Evolutionary conservation across 139 green algal species (phyloP).

Genomic region (Zygnema cylindricum): DNA sequence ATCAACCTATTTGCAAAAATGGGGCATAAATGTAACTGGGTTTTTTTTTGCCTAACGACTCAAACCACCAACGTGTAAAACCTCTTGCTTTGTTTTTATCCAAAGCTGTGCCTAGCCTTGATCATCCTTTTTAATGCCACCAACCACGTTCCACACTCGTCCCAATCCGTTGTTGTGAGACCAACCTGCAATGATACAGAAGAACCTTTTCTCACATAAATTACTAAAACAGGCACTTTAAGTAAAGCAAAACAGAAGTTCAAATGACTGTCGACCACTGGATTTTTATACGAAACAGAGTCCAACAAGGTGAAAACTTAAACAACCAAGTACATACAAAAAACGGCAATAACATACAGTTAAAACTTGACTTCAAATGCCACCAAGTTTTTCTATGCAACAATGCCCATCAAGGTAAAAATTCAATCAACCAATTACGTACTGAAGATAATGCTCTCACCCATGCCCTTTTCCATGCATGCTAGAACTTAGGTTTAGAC

Average conservation of each 20-base stretch:
- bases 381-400: too few species aligned
- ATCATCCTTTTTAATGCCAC: slow-evolving; percentile 93
- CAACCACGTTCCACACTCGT: slow-evolving; percentile 90
- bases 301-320: background rate
- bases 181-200: slow-evolving; percentile 78
- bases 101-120: slow-evolving; percentile 69
- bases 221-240: too few species aligned
- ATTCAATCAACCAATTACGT: background rate
- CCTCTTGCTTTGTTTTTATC: too few species aligned
- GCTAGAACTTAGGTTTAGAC: background rate
- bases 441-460: background rate
- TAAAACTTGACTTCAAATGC: too few species aligned
- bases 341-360: too few species aligned
- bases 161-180: slow-evolving; percentile 93
- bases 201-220: too few species aligned
- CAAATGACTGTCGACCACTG: too few species aligned
- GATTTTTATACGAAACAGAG: background rate
- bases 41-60: too few species aligned
- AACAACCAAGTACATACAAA: background rate
- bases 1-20: too few species aligned
- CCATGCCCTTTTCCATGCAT: background rate
- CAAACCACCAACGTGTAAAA: too few species aligned
- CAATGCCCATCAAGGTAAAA: background rate
- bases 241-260: too few species aligned
- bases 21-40: too few species aligned